phyloP scores from a whole-genome alignment of 306 rosid species.

The Vigna mungo region DNA sequence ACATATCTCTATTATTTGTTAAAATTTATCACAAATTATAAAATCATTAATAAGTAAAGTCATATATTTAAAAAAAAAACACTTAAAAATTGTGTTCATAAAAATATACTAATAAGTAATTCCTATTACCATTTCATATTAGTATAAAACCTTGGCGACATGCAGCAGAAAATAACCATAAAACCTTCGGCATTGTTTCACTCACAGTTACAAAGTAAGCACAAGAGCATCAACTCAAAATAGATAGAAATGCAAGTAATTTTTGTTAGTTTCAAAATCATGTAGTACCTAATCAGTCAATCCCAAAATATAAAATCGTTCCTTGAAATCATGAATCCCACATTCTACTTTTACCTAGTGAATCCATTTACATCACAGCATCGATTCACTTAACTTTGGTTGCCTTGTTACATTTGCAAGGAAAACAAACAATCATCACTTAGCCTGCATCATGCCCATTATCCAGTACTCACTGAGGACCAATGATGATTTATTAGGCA shows the following conservation, averaged over 20 bases:
- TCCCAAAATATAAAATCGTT: neutral
- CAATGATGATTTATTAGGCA: conserved; percentile 30
- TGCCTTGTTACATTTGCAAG: conserved; percentile 23
- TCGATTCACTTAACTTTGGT: conserved; percentile 37
- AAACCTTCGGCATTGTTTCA: neutral
- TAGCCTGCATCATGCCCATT: conserved; percentile 24
- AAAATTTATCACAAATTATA: too few relatives aligned
- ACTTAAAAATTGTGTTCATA: too few relatives aligned
- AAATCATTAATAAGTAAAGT: too few relatives aligned
- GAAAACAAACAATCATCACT: conserved; percentile 29
- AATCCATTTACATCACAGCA: conserved; percentile 48
- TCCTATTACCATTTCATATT: neutral
- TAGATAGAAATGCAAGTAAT: neutral
- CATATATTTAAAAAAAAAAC: too few relatives aligned
- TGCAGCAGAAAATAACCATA: neutral
- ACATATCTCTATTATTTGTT: too few relatives aligned
- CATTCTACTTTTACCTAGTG: conserved; percentile 21
- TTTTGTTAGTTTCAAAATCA: conserved; percentile 1
- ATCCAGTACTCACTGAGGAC: conserved; percentile 25
- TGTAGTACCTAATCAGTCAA: conserved; percentile 21
- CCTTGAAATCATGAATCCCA: conserved; percentile 25
- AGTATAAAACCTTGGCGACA: neutral
- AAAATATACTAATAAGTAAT: too few relatives aligned
- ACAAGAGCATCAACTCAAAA: neutral
- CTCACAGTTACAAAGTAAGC: conserved; percentile 6